A percentile compares a stretch with the other conserved stretches of the same genome.
Conservation (phyloP, 140 eudicot species). For the Flaveria floridana region DNA sequence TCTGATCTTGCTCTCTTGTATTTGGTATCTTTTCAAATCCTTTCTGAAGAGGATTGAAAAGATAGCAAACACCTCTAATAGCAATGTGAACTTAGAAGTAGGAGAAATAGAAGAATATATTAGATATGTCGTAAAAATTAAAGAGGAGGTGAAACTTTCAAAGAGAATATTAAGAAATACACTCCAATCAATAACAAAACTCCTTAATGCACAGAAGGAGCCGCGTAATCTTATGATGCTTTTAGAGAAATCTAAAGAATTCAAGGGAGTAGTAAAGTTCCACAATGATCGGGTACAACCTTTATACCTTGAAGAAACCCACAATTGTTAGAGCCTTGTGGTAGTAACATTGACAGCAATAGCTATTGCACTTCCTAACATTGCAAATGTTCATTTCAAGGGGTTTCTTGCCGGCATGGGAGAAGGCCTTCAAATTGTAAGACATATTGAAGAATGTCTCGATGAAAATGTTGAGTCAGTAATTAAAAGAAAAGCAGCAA, state of each 20-base stretch:
- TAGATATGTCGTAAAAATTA: not conserved
- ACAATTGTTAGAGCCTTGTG: not conserved
- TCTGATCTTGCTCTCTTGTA: not conserved
- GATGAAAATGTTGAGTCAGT: not conserved
- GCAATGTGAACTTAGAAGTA: not conserved
- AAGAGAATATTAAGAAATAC: not conserved
- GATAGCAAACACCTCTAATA: not conserved
- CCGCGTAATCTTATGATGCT: not conserved
- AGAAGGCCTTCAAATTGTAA: constrained; percentile 8
- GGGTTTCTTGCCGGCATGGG: not conserved
- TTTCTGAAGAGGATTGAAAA: not conserved
- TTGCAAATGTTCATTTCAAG: not conserved
- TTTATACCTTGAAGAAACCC: not conserved
- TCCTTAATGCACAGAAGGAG: not conserved
- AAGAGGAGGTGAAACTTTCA: constrained; percentile 6
- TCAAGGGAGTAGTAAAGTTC: not conserved
- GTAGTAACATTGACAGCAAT: constrained; percentile 16
- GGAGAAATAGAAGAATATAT: not conserved
- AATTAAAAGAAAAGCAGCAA: not conserved
- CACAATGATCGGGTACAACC: not conserved
- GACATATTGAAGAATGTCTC: constrained; percentile 13
- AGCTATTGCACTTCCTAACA: constrained; percentile 5
- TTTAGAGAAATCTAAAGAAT: not conserved
- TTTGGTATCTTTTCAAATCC: not conserved
- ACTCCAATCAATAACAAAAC: not conserved